Evolutionary conservation across 495 filamentous ascomycete genomes (phyloP), one percentile per base, ranked within the genome.

Genomic region (Penicillium silybi): DNA sequence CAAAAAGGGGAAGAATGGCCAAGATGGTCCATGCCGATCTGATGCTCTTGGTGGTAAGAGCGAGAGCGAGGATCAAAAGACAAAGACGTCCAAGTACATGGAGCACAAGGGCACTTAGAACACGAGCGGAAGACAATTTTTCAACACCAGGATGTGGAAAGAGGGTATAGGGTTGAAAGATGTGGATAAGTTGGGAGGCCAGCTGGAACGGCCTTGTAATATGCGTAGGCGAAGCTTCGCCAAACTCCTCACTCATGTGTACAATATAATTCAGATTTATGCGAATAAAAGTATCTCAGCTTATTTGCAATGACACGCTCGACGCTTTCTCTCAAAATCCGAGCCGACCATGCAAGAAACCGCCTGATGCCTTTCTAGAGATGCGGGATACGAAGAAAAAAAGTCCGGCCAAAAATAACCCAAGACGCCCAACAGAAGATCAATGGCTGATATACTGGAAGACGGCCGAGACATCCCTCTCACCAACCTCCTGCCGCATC

Each of bases 401-500:
- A 23, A 49, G 40, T 11, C 26, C 1, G 10, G 39, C n/a, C 17
- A 11, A 57, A 41, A 44, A 48, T 42, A 37, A 43, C 10, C 40
- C 47, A 23, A 4, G 44, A 27, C 22, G 41, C 50, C 45, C 39
- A 47, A 29, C 40, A 38, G 9, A 22, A n/a, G 25, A 59, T 79
- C 65, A 89, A 76, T 97, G 93, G 58, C 92, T 96, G 58, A 98
- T 98, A 71, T 96, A 98, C 80, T 98, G 93, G 67, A 97, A 99
- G 48, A 96, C 89, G 34, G 92, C 89, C 45, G 88, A 95, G 3
- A 99, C 90, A 52, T 91, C 87, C 43, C 75, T 74, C 70, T 89
- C 86, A 7, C 71, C 73, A 51, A 80, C 82, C 73, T 99, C 93
- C 71, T 97, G 93, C 54, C 91, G 81, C 25, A 99, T 72, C 63